Conservation (phyloP, 352 stramenopile genomes). For the Globisporangium cederbergense region DNA sequence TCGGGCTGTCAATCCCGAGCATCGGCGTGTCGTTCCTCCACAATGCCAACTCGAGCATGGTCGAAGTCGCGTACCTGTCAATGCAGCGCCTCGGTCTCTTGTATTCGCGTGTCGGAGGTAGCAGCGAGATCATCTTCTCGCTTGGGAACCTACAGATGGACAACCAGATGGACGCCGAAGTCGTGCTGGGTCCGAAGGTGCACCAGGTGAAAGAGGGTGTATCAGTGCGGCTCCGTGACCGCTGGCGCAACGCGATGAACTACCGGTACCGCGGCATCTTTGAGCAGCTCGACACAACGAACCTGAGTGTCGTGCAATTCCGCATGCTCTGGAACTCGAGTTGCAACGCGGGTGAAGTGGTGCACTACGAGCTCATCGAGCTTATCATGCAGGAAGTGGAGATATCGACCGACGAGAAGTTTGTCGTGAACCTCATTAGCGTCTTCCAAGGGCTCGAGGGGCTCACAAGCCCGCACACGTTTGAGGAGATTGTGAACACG, state of each 20-base stretch:
- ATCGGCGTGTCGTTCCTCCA: slow-evolving; percentile 83
- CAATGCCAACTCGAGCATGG: slow-evolving; percentile 75
- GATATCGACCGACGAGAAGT: slow-evolving; percentile 88
- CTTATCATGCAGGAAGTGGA: slow-evolving; percentile 87
- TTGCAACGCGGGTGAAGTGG: slow-evolving; percentile 74
- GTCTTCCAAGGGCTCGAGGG: slow-evolving; percentile 85
- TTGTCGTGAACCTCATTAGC: slow-evolving; percentile 87
- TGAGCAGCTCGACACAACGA: slow-evolving; percentile 68
- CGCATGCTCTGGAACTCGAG: slow-evolving; percentile 85
- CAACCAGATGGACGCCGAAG: slow-evolving; percentile 87
- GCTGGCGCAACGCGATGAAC: slow-evolving; percentile 80
- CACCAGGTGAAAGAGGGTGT: slow-evolving; percentile 85
- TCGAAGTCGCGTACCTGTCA: slow-evolving; percentile 87
- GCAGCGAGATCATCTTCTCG: slow-evolving; percentile 78
- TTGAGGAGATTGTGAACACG: slow-evolving; percentile 81
- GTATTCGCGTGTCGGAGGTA: slow-evolving; percentile 75
- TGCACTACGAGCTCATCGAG: slow-evolving; percentile 84
- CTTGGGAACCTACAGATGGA: slow-evolving; percentile 88
- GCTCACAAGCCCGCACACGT: slow-evolving; percentile 65
- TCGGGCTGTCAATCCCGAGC: slow-evolving; percentile 78
- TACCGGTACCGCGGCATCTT: slow-evolving; percentile 83
- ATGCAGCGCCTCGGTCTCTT: slow-evolving; percentile 74
- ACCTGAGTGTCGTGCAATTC: slow-evolving; percentile 77
- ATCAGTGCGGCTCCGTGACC: slow-evolving; percentile 77
- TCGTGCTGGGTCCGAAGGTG: slow-evolving; percentile 79